Percentiles rank a stretch among this genome's conserved stretches.
phyloP scores from a whole-genome alignment of 106 monocot species.

The Alisma plantagoaquatica region DNA sequence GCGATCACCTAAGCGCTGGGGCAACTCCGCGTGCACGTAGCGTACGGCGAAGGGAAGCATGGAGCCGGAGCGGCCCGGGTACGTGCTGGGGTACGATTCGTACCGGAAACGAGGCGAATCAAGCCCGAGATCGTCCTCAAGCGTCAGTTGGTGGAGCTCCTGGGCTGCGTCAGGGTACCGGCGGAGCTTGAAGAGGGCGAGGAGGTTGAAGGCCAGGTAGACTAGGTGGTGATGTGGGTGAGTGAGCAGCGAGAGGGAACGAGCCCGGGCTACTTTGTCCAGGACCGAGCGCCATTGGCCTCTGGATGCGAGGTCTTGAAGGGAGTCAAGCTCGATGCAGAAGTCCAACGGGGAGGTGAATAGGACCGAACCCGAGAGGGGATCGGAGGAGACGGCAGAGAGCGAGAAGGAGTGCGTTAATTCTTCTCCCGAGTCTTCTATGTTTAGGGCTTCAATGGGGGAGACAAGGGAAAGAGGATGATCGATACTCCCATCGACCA shows the following conservation, averaged over 20 bases:
- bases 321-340: constrained; percentile 34
- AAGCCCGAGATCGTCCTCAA: constrained; percentile 22
- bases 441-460: no score
- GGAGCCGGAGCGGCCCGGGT: constrained; percentile 54
- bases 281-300: constrained; percentile 57
- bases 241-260: constrained; percentile 28
- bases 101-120: constrained; percentile 43
- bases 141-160: constrained; percentile 31
- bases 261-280: constrained; percentile 39
- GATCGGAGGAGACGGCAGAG: not conserved
- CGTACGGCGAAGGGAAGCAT: constrained; percentile 74
- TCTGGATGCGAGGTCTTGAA: constrained; percentile 40
- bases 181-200: constrained; percentile 87
- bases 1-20: constrained; percentile 51
- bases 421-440: no score
- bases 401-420: constrained; percentile 17
- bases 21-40: constrained; percentile 65
- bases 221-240: constrained; percentile 67
- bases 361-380: constrained; percentile 1
- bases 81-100: constrained; percentile 55
- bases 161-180: constrained; percentile 47
- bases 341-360: constrained; percentile 28
- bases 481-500: no score
- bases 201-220: constrained; percentile 60
- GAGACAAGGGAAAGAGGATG: no score